Conservation (phyloP, 1,139 yeast species). For the Protomyces inundatus region DNA sequence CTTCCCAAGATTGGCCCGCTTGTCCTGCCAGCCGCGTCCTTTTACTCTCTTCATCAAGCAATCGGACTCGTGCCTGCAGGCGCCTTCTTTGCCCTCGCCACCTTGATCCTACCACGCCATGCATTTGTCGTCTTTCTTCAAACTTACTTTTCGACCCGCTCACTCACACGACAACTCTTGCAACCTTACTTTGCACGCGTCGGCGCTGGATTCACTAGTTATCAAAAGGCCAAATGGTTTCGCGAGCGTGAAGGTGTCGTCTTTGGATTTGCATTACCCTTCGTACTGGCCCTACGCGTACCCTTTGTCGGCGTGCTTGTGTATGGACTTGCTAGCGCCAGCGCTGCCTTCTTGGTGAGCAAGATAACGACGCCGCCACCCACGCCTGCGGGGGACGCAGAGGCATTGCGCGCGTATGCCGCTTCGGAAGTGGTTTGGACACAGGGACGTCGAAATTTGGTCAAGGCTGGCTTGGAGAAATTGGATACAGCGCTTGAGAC, state of each 20-base stretch:
- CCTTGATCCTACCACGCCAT: conserved; percentile 39
- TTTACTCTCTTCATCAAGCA: conserved; percentile 45
- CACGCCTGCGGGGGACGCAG: background rate
- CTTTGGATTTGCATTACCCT: conserved; percentile 55
- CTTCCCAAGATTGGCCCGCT: conserved; percentile 45
- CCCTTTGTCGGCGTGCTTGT: conserved; percentile 49
- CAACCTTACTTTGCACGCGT: conserved; percentile 51
- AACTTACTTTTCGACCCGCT: conserved; percentile 47
- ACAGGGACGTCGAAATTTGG: background rate
- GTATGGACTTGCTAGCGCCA: conserved; percentile 55
- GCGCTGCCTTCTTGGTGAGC: conserved; percentile 52
- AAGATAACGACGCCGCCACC: conserved; percentile 38
- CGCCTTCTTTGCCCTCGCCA: conserved; percentile 41
- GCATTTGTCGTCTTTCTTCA: conserved; percentile 43
- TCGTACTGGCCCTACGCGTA: conserved; percentile 44
- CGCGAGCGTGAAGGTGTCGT: conserved; percentile 54
- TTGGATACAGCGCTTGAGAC: background rate
- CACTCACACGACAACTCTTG: conserved; percentile 48
- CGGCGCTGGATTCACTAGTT: conserved; percentile 41
- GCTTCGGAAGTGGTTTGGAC: background rate
- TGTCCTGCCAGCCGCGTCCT: conserved; percentile 45
- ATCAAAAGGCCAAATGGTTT: conserved; percentile 51
- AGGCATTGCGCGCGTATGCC: background rate
- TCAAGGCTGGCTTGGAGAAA: conserved; percentile 2
- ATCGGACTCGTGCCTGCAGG: conserved; percentile 49